Conservation (phyloP, 495 filamentous ascomycete genomes). For the Pseudotulostoma volvatum region DNA sequence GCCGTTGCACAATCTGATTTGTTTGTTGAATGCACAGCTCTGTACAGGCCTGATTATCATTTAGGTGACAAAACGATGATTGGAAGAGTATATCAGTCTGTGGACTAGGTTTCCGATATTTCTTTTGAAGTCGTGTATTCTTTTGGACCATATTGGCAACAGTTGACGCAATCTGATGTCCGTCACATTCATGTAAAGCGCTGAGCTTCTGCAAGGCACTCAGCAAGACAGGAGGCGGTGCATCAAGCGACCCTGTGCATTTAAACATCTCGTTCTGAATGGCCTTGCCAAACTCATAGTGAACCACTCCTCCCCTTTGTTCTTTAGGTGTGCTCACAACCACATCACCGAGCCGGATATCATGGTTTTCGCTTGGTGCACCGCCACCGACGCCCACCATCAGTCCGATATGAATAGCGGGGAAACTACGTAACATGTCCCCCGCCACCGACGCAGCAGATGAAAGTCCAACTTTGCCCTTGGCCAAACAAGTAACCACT, state of each 20-base stretch:
- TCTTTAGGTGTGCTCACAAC: slow-evolving; percentile 15
- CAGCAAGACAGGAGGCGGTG: background rate
- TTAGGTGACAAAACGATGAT: background rate
- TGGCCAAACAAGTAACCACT: too few species aligned
- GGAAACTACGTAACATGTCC: slow-evolving; percentile 1
- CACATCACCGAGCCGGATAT: slow-evolving; percentile 30
- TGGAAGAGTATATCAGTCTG: background rate
- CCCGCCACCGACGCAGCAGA: slow-evolving; percentile 1
- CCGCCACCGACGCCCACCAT: slow-evolving; percentile 34
- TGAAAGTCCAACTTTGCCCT: too few species aligned
- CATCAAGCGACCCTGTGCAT: slow-evolving; percentile 10
- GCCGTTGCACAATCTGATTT: background rate
- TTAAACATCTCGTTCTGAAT: slow-evolving; percentile 6
- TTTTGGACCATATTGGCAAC: background rate
- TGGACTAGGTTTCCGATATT: background rate
- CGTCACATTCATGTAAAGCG: background rate
- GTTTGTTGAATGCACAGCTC: background rate
- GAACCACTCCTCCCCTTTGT: slow-evolving; percentile 4
- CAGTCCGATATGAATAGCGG: slow-evolving; percentile 25
- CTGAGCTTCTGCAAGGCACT: background rate
- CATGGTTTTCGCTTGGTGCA: slow-evolving; percentile 11
- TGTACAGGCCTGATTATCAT: background rate
- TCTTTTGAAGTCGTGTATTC: background rate
- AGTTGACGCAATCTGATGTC: background rate
- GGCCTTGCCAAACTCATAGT: slow-evolving; percentile 16